Percentiles rank a stretch among this genome's conserved stretches.
Evolutionary conservation across 768 basidiomycete genomes (phyloP).

Genomic region (Tephrocybe sp.): DNA sequence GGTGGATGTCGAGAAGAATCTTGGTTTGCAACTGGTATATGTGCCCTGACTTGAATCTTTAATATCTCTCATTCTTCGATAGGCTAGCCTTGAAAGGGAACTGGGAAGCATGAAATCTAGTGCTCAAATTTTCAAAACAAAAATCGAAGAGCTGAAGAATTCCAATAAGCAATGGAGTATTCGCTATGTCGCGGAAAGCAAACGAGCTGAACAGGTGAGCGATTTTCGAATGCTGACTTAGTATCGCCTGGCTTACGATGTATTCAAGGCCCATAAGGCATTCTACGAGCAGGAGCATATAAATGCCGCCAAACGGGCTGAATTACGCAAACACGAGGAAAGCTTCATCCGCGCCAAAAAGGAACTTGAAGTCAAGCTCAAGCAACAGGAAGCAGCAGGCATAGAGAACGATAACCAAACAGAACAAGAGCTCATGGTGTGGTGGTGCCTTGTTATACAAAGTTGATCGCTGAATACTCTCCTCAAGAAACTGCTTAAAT

Average conservation of each 20-base stretch:
- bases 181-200: conserved; percentile 37
- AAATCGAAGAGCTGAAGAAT: conserved; percentile 26
- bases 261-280: conserved; percentile 24
- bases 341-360: conserved; percentile 43
- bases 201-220: conserved; percentile 38
- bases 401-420: conserved; percentile 6
- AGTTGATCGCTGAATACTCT: background rate
- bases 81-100: conserved; percentile 48
- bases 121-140: conserved; percentile 23
- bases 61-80: background rate
- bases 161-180: conserved; percentile 31
- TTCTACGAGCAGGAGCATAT: conserved; percentile 34
- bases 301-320: conserved; percentile 30
- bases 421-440: conserved; percentile 45
- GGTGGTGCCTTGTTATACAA: background rate
- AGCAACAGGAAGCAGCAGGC: conserved; percentile 9
- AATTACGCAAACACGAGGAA: conserved; percentile 46
- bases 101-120: conserved; percentile 29
- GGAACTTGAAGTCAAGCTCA: conserved; percentile 29
- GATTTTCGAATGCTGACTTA: background rate
- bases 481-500: conserved; percentile 74
- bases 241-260: background rate
- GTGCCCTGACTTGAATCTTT: background rate
- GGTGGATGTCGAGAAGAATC: conserved; percentile 58
- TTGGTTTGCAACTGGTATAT: conserved; percentile 59